Conservation (phyloP, 2,329 filamentous ascomycete species). For the Hymenoscyphus scutula region DNA sequence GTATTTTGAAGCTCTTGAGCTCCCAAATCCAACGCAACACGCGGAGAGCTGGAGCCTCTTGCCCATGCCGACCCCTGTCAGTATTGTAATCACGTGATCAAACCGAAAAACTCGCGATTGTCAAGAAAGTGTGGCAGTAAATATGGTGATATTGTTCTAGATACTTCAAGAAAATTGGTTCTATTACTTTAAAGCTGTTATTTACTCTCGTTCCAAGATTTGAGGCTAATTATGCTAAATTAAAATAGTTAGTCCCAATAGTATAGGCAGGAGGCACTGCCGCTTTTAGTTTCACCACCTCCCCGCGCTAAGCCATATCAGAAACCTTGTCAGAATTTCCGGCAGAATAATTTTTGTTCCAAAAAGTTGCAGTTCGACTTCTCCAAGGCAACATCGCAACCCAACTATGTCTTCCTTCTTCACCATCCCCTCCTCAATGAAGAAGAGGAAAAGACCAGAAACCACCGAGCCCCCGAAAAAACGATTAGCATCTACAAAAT, state of each 20-base stretch:
- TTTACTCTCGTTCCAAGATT: too few relatives aligned
- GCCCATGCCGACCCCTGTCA: constrained; percentile 13
- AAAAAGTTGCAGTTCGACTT: background rate
- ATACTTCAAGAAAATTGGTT: too few relatives aligned
- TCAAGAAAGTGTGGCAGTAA: too few relatives aligned
- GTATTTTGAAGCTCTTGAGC: constrained; percentile 26
- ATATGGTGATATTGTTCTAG: too few relatives aligned
- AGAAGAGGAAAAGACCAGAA: constrained; percentile 78
- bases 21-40: constrained; percentile 29
- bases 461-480: constrained; percentile 58
- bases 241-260: too few relatives aligned
- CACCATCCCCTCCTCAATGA: constrained; percentile 79
- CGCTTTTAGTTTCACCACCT: too few relatives aligned
- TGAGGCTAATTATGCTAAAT: too few relatives aligned
- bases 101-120: too few relatives aligned
- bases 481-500: too few relatives aligned
- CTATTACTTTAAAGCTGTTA: too few relatives aligned
- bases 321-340: background rate
- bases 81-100: background rate
- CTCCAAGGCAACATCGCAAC: background rate
- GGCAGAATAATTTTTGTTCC: constrained; percentile 18
- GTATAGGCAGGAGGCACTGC: too few relatives aligned
- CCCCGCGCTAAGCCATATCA: constrained; percentile 13
- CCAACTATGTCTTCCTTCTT: constrained; percentile 88
- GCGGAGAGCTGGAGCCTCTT: constrained; percentile 35